Conservation (phyloP, 208 protist genomes). For the Eutreptiella sp. region DNA sequence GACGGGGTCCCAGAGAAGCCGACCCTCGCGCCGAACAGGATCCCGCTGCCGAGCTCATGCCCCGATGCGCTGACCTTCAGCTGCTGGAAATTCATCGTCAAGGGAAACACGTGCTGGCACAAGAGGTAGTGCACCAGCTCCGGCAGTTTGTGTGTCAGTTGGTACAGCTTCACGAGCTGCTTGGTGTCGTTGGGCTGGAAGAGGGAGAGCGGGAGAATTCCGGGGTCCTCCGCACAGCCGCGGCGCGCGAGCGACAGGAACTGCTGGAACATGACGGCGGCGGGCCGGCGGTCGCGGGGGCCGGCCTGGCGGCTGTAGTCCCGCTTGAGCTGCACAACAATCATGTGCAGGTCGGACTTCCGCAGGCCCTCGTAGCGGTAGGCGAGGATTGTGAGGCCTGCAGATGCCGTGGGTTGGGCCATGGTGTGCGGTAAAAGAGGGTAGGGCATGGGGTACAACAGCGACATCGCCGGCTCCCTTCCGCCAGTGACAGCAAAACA, state of each 20-base stretch:
- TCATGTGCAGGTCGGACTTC: slow-evolving; percentile 53
- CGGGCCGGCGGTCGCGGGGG: slow-evolving; percentile 71
- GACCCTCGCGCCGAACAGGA: slow-evolving; percentile 82
- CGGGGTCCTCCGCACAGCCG: slow-evolving; percentile 8
- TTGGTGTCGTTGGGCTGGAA: slow-evolving; percentile 60
- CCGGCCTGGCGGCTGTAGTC: slow-evolving; percentile 72
- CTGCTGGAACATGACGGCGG: slow-evolving; percentile 57
- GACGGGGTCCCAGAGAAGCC: slow-evolving; percentile 89
- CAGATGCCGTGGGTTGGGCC: no score
- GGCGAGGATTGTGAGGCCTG: slow-evolving; percentile 78
- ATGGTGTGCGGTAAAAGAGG: no score
- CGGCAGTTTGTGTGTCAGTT: slow-evolving; percentile 53
- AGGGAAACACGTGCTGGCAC: slow-evolving; percentile 70
- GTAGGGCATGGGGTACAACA: no score
- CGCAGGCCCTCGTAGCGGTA: slow-evolving; percentile 85
- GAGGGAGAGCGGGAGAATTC: slow-evolving; percentile 69
- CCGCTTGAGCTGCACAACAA: slow-evolving; percentile 70
- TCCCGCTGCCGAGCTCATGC: slow-evolving; percentile 82
- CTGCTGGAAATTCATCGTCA: slow-evolving; percentile 71
- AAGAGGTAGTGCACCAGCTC: slow-evolving; percentile 74
- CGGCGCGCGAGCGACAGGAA: slow-evolving; percentile 53
- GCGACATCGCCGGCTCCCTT: no score
- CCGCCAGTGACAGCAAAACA: no score
- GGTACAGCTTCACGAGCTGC: slow-evolving; percentile 56
- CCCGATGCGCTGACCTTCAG: slow-evolving; percentile 88